Percentiles rank a stretch among this genome's conserved stretches.
phyloP scores from a whole-genome alignment of 1,284 basidiomycete species.

The Coriolopsis trogii region DNA sequence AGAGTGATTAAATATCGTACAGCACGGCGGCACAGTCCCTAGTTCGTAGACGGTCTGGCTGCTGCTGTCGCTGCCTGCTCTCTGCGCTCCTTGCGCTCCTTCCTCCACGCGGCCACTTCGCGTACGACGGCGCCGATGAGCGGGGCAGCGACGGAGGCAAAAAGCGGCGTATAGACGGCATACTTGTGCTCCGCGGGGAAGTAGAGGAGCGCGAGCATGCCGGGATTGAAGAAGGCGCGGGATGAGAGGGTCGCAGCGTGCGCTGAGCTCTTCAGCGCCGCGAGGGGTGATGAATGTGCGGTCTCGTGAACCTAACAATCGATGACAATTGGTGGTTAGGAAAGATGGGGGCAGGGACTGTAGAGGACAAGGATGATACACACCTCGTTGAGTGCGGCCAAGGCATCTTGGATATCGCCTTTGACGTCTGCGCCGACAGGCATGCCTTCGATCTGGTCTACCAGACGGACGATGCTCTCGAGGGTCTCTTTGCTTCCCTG shows the following conservation, averaged over 20 bases:
- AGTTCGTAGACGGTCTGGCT: not conserved
- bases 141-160: slow-evolving; percentile 87
- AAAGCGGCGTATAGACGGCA: slow-evolving; percentile 91
- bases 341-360: too few relatives aligned
- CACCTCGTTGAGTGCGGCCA: slow-evolving; percentile 75
- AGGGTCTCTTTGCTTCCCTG: slow-evolving; percentile 74
- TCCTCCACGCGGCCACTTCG: slow-evolving; percentile 66
- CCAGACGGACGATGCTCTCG: slow-evolving; percentile 79
- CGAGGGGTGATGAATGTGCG: slow-evolving; percentile 44
- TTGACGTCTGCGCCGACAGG: slow-evolving; percentile 80
- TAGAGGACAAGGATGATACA: slow-evolving; percentile 25
- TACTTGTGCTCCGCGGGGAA: slow-evolving; percentile 97
- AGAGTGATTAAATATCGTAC: too few relatives aligned
- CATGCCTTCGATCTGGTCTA: slow-evolving; percentile 88
- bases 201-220: slow-evolving; percentile 94
- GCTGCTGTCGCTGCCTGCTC: not conserved
- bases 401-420: slow-evolving; percentile 69
- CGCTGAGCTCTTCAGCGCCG: slow-evolving; percentile 63
- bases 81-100: slow-evolving; percentile 17
- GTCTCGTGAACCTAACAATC: slow-evolving; percentile 47
- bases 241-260: slow-evolving; percentile 77
- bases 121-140: slow-evolving; percentile 74
- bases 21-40: too few relatives aligned
- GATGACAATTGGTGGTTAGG: too few relatives aligned
- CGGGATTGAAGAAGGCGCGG: slow-evolving; percentile 94